Base-by-base conservation (phyloP, 805 yeast species). In the Candida caryicola region DNA sequence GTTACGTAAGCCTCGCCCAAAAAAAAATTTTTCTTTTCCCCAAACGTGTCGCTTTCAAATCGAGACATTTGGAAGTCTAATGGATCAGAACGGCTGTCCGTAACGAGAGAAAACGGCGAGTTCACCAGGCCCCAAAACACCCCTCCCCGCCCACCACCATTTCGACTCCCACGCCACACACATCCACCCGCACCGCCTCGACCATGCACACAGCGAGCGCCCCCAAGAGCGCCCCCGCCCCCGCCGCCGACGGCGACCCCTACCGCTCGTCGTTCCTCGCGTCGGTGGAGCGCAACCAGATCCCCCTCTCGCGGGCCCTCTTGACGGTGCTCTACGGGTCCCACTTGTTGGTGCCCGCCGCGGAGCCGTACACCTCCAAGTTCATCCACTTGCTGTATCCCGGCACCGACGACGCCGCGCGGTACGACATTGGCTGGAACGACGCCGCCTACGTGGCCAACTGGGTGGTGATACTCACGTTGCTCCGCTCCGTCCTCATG, bases 401-500 rank as follows among this genome's bases (percentile, higher is more conserved):
- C 15, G 34, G 36, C 12, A 19, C 17, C 23, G 33, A 19, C 17
- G 23, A 23, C 17, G 8, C 32, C 17, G 26, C 30, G 10, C 25
- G 10, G 9, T 83, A 79, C 51, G 83, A 74, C 49, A 74, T 79
- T 41, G 82, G 83, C 14, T 36, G 50, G 3, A 71, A 79, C 45
- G 90, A 82, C 51, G 39, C 52, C 2, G 82, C 70, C 57, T 69
- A 74, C 49, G 77, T 81, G 12, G 39, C 74, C 4, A 66, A 73
- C 34, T 75, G 80, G 64, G 67, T 85, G 6, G 61, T 84, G n/a
- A 53, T 66, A 9, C 61, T 82, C 39, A 73, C 80, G 1, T 72
- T 83, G 37, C 52, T 82, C 25, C 67, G 95, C 45, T 73, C 84
- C 4, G 58, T 73, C n/a, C 47, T 76, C 25, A 82, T 86, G 81